Evolutionary conservation across 169 alveolate genomes (phyloP).

Genomic region (Plasmodium yoelii): DNA sequence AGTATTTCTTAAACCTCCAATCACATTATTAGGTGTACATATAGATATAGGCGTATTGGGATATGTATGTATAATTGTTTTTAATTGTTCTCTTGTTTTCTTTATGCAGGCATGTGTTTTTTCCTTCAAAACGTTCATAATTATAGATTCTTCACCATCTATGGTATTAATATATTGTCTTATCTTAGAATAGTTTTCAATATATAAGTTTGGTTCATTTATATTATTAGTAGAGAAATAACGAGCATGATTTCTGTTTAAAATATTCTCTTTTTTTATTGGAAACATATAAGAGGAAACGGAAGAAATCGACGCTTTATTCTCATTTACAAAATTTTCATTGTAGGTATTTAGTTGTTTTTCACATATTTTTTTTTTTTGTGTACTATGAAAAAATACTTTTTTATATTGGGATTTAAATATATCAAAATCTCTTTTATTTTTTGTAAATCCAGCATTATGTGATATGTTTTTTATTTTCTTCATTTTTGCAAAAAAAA

Average conservation of each 20-base stretch:
- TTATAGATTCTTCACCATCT: conserved; percentile 69
- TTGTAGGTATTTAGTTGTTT: conserved; percentile 13
- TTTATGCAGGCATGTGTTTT: conserved; percentile 73
- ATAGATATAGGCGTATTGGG: conserved; percentile 77
- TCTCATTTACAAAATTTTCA: conserved; percentile 24
- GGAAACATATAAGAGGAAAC: not conserved
- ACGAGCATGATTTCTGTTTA: conserved; percentile 2
- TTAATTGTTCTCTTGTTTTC: conserved; percentile 73
- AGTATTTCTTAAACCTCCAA: conserved; percentile 94
- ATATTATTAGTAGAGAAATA: conserved; percentile 38
- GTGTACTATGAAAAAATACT: conserved; percentile 6
- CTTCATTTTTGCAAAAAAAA: conserved; percentile 17
- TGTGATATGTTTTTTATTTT: conserved; percentile 4
- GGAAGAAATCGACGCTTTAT: conserved; percentile 1
- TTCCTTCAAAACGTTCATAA: conserved; percentile 66
- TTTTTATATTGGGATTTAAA: conserved; percentile 1
- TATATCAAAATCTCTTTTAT: conserved; percentile 2
- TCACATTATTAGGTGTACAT: conserved; percentile 74
- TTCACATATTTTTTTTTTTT: conserved; percentile 1
- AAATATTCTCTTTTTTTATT: not conserved
- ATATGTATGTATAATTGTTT: conserved; percentile 53
- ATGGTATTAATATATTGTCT: conserved; percentile 56
- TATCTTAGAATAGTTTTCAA: conserved; percentile 58
- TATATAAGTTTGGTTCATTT: conserved; percentile 41
- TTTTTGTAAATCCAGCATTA: not conserved